phyloP scores from a whole-genome alignment of 495 filamentous ascomycete genomes.

The Achaetomiella virescens region DNA sequence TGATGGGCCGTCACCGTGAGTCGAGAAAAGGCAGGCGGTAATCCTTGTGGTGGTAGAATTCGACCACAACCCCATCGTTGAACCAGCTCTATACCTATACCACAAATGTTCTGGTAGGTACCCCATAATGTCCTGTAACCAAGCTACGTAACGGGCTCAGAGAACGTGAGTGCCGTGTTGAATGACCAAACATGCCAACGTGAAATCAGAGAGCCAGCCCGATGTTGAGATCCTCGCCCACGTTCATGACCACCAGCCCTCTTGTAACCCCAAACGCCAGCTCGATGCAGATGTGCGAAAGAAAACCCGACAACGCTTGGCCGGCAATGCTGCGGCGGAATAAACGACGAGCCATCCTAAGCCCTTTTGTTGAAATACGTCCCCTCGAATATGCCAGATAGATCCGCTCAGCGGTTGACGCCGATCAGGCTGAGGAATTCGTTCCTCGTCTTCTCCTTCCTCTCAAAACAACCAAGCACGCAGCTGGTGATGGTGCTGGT shows the following conservation, averaged over 20 bases:
- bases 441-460: conserved; percentile 85
- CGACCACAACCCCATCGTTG: conserved; percentile 3
- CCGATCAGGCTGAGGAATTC: conserved; percentile 79
- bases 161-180: conserved; percentile 18
- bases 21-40: not conserved
- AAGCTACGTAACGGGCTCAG: not conserved
- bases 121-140: not conserved
- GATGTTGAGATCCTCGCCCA: conserved; percentile 29
- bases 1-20: too few relatives aligned
- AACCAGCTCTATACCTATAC: conserved; percentile 4
- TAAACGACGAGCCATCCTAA: not conserved
- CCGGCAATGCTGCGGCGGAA: conserved; percentile 13
- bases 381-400: not conserved
- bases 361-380: conserved; percentile 16
- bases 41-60: conserved; percentile 13
- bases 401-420: conserved; percentile 45
- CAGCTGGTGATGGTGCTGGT: conserved; percentile 90
- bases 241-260: not conserved
- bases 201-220: conserved; percentile 16
- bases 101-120: not conserved
- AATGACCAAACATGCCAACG: conserved; percentile 10
- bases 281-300: conserved; percentile 13
- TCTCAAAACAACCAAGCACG: conserved; percentile 89
- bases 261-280: conserved; percentile 18
- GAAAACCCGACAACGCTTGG: conserved; percentile 1